phyloP scores from a whole-genome alignment of 2,329 filamentous ascomycete genomes.

The Talaromyces sp. region DNA sequence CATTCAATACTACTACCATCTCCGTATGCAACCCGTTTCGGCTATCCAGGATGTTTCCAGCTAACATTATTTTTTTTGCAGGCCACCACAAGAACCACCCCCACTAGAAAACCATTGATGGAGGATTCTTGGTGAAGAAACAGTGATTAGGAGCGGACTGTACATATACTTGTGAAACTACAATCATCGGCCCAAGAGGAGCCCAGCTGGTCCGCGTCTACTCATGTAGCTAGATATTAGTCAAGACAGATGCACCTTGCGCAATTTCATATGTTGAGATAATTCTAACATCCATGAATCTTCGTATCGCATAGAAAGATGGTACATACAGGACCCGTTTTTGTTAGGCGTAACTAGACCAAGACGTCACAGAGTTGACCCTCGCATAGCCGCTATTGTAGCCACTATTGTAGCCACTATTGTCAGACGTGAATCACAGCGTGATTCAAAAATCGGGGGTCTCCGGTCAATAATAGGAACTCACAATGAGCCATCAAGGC shows the following conservation, averaged over 20 bases:
- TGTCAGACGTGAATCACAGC: background rate
- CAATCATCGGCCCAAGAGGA: constrained; percentile 23
- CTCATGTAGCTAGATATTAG: constrained; percentile 5
- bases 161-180: constrained; percentile 35
- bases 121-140: constrained; percentile 6
- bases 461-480: background rate
- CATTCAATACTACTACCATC: constrained; percentile 99
- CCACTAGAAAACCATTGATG: constrained; percentile 59
- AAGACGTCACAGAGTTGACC: background rate
- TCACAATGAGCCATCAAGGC: background rate
- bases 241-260: constrained; percentile 3
- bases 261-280: constrained; percentile 10
- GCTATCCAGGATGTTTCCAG: background rate
- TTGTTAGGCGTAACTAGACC: background rate
- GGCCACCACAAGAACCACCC: constrained; percentile 99
- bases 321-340: background rate
- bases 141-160: constrained; percentile 27
- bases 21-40: constrained; percentile 63
- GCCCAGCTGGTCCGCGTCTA: constrained; percentile 1
- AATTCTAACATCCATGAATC: background rate
- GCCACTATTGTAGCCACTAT: background rate
- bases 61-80: constrained; percentile 34
- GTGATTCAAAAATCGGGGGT: background rate
- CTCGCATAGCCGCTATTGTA: background rate
- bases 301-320: background rate